Conservation (phyloP, 2,329 filamentous ascomycete species). For the Didymella pomorum region DNA sequence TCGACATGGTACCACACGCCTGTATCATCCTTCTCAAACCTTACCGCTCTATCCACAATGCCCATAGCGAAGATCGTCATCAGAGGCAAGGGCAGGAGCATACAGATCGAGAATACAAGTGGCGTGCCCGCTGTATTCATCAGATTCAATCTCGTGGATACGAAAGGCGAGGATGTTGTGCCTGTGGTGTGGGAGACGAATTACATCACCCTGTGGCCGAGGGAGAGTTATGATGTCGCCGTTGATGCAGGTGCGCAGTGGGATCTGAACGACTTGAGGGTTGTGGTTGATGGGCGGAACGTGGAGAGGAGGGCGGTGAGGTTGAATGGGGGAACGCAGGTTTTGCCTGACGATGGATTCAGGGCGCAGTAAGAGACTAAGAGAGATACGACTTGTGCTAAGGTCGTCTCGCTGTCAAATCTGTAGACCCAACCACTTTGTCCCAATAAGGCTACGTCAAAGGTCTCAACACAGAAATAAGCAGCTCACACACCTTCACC, state of each 20-base stretch:
- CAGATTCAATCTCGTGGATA: constrained; percentile 60
- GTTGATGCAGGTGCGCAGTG: not conserved
- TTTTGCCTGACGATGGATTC: constrained; percentile 7
- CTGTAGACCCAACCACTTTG: too few relatives aligned
- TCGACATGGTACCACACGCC: constrained; percentile 69
- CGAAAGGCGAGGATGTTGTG: constrained; percentile 55
- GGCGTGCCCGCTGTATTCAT: constrained; percentile 66
- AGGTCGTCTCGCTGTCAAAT: too few relatives aligned
- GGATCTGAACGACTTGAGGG: constrained; percentile 2
- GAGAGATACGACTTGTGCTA: not conserved
- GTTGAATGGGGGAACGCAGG: constrained; percentile 17
- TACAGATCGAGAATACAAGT: constrained; percentile 63
- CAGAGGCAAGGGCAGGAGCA: constrained; percentile 24
- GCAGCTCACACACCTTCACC: too few relatives aligned
- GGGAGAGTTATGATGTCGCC: constrained; percentile 50
- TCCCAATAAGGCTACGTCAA: too few relatives aligned
- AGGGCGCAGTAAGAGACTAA: not conserved
- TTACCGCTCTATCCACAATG: constrained; percentile 54
- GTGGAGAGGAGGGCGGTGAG: constrained; percentile 19
- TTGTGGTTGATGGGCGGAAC: constrained; percentile 26
- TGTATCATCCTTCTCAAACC: constrained; percentile 60
- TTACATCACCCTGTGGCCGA: constrained; percentile 68
- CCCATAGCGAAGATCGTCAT: constrained; percentile 20
- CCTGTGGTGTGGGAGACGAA: constrained; percentile 69
- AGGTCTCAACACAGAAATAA: too few relatives aligned